Conservation (phyloP, 176 grass and related monocot genomes). For the Bothriochloa decipiens region DNA sequence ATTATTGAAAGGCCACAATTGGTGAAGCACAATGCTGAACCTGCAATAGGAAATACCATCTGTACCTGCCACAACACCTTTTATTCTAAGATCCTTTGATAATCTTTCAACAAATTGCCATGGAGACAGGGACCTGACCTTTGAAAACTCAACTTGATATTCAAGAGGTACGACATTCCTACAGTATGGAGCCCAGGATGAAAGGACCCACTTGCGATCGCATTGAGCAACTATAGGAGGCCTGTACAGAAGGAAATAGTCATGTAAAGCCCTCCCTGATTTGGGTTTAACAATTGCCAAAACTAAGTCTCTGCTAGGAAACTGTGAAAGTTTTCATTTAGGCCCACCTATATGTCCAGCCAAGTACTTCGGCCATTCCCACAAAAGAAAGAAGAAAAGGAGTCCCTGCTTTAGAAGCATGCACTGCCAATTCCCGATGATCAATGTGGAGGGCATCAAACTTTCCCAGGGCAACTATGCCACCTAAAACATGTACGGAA, state of each 20-base stretch:
- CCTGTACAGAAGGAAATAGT: conserved; percentile 42
- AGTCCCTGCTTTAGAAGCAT: conserved; percentile 80
- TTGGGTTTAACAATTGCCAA: neutral
- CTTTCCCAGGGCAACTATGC: conserved; percentile 97
- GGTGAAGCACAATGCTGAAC: conserved; percentile 20
- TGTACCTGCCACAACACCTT: conserved; percentile 90
- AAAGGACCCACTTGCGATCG: conserved; percentile 87
- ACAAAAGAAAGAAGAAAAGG: conserved; percentile 98
- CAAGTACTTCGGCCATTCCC: conserved; percentile 95
- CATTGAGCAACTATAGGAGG: conserved; percentile 85
- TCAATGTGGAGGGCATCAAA: conserved; percentile 99
- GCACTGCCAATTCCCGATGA: conserved; percentile 83
- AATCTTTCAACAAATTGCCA: conserved; percentile 94
- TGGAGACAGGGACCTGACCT: conserved; percentile 81
- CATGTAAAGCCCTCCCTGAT: conserved; percentile 3
- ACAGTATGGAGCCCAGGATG: conserved; percentile 78
- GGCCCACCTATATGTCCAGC: conserved; percentile 86
- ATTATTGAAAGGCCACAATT: neutral
- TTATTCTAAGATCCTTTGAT: conserved; percentile 89
- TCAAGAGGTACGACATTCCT: conserved; percentile 61
- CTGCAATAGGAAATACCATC: conserved; percentile 33
- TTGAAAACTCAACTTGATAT: conserved; percentile 82
- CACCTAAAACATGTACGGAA: conserved; percentile 59
- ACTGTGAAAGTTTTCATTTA: conserved; percentile 13
- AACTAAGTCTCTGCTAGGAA: neutral